Evolutionary conservation across 2,329 filamentous ascomycete genomes (phyloP).

Genomic region (Colletotrichum cuscutae): DNA sequence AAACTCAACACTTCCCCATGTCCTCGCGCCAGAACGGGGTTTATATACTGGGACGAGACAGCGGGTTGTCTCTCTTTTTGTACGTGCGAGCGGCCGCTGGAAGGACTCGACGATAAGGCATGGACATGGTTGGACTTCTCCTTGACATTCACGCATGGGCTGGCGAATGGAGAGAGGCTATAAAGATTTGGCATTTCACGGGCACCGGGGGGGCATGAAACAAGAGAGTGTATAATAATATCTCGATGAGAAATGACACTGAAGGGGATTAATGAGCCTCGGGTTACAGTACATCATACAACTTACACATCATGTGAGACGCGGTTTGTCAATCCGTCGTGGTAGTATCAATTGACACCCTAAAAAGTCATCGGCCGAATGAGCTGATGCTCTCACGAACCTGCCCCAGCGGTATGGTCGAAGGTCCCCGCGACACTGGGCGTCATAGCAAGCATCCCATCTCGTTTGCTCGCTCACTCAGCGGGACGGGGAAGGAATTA

Average conservation of each 20-base stretch:
- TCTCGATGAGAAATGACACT: conserved; percentile 30
- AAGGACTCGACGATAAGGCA: conserved; percentile 33
- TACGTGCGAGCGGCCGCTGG: conserved; percentile 34
- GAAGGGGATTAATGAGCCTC: conserved; percentile 14
- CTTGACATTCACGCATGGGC: conserved; percentile 27
- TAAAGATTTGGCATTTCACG: conserved; percentile 23
- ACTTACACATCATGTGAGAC: background rate
- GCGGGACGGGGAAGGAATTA: too few relatives aligned
- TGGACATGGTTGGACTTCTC: conserved; percentile 14
- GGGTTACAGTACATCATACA: background rate
- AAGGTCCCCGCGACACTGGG: background rate
- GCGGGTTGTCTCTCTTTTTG: conserved; percentile 12
- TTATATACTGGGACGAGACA: conserved; percentile 19
- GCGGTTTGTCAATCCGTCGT: background rate
- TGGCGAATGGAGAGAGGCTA: conserved; percentile 23
- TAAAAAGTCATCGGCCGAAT: background rate
- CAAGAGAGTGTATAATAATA: conserved; percentile 32
- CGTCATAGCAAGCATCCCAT: background rate
- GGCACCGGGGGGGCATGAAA: conserved; percentile 16
- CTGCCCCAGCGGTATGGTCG: too few relatives aligned
- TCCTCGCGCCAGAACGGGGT: background rate
- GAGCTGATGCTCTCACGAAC: background rate
- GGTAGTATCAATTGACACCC: background rate
- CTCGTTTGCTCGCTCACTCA: background rate
- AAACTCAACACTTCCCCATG: conserved; percentile 2